Evolutionary conservation across 768 basidiomycete species (phyloP), one percentile per base, ranked within the genome.

Genomic region (Tulasnella sp.): DNA sequence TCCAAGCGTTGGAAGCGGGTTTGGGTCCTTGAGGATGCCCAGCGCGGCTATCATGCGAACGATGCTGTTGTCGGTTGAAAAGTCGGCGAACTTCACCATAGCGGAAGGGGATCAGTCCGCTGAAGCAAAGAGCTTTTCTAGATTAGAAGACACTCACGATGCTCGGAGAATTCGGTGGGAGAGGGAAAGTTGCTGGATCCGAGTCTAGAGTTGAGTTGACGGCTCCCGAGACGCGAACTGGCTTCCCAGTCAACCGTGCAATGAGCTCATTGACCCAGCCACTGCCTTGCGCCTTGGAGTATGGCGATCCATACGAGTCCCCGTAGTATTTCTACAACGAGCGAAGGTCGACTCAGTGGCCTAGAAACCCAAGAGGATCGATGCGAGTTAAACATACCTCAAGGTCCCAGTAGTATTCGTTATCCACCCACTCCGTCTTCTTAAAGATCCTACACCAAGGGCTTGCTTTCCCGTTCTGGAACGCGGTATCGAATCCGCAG

Each of bases 61-160:
- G 22, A 82, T 77, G 44, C 64, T 54, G 40, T 82, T 82, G 34
- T 82, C 81, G 24, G 82, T 73, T 11, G 81, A 81, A 44, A 82
- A 82, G 75, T 82, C 81, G 11, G 78, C 81, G 64, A 82, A 82
- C 79, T 80, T 12, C 44, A 69, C 31, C 24, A 40, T 0, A 8
- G 64, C 31, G 31, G 58, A 16, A 31, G n/a, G 58, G n/a, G 37
- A 74, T 64, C 22, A 48, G 54, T 64, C 22, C 24, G 20, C 60
- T 16, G 37, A 60, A 50, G 1, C 20, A 7, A 34, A 76, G 28
- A 42, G 40, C 37, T 31, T 0, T 1, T 48, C 18, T 1, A 2
- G 18, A 37, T 42, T 3, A 34, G 18, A 22, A 40, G 9, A 31
- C 37, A 46, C 79, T 73, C 40, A 80, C 79, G 50, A 80, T 48